phyloP scores from a whole-genome alignment of 495 filamentous ascomycete genomes.

The Parmelia sp. region DNA sequence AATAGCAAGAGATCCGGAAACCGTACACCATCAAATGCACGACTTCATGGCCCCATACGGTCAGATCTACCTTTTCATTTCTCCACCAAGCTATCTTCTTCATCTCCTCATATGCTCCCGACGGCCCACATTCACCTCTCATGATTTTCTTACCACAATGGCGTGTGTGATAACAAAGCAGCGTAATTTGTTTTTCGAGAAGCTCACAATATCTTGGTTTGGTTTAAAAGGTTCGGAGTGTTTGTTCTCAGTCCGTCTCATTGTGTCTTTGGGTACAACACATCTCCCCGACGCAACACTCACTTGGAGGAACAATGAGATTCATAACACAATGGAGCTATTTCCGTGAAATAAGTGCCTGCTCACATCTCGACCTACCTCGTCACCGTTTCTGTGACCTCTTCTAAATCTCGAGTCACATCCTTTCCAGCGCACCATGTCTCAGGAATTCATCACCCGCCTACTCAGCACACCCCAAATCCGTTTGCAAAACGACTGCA shows the following conservation, averaged over 20 bases:
- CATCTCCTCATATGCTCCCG: no score
- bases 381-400: not conserved
- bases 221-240: not conserved
- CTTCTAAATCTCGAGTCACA: not conserved
- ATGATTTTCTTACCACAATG: no score
- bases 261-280: not conserved
- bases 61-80: no score
- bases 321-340: no score
- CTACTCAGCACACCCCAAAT: not conserved
- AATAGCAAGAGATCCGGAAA: no score
- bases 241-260: not conserved
- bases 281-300: not conserved
- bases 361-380: not conserved
- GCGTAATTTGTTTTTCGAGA: not conserved
- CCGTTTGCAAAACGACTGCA: not conserved
- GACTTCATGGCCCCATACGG: no score
- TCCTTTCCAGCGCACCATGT: not conserved
- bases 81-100: no score
- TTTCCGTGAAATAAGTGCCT: not conserved
- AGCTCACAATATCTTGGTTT: not conserved
- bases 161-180: not conserved
- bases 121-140: no score
- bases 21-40: no score
- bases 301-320: no score
- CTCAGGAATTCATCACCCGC: not conserved